Evolutionary conservation across 148 eudicot species (phyloP).

Genomic region (Euryodendron excelsum): DNA sequence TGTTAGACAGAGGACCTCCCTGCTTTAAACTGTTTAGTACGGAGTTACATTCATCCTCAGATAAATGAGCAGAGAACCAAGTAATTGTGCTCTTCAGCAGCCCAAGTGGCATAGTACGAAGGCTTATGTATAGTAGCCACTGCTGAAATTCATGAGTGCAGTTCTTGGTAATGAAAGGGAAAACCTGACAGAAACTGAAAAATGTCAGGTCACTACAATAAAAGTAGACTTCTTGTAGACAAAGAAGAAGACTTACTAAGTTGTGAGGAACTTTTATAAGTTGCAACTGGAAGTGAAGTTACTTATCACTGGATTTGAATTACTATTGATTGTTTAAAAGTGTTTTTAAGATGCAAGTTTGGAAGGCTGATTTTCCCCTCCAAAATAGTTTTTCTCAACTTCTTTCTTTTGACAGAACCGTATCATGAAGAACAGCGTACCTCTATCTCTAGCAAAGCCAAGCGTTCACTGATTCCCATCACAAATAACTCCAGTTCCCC

Average conservation of each 20-base stretch:
- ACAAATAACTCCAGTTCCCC: constrained; percentile 50
- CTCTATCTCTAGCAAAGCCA: constrained; percentile 67
- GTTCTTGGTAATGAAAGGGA: constrained; percentile 51
- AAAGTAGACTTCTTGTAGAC: background rate
- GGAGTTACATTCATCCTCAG: constrained; percentile 55
- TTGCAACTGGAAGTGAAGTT: constrained; percentile 7
- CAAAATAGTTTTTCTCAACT: background rate
- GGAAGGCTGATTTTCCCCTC: background rate
- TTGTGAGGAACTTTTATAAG: background rate
- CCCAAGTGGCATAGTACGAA: constrained; percentile 78
- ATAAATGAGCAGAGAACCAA: constrained; percentile 75
- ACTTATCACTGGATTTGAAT: background rate
- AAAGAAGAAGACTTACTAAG: background rate
- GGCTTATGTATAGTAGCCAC: constrained; percentile 51
- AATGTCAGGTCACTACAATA: background rate
- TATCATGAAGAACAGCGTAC: constrained; percentile 29
- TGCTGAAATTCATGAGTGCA: constrained; percentile 57
- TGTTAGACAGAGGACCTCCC: constrained; percentile 37
- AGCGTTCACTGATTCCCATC: constrained; percentile 37
- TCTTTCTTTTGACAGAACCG: background rate
- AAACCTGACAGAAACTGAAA: constrained; percentile 46
- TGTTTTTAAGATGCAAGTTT: background rate
- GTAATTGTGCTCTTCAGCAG: constrained; percentile 63
- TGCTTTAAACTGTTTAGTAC: constrained; percentile 47
- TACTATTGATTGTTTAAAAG: background rate